phyloP scores from a whole-genome alignment of 2,329 filamentous ascomycete genomes.

The Thelonectria discophora region DNA sequence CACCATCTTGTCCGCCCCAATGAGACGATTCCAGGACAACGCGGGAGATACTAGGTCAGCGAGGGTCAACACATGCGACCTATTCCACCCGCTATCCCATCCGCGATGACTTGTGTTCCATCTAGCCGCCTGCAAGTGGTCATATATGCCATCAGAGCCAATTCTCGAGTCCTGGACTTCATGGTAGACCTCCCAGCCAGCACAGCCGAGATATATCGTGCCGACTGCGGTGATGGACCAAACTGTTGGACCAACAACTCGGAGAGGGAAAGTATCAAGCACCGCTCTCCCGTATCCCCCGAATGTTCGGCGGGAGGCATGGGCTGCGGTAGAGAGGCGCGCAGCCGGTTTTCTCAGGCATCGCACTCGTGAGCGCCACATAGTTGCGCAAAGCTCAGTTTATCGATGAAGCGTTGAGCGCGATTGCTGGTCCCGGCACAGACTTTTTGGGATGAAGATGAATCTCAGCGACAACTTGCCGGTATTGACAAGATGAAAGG shows the following conservation, averaged over 20 bases:
- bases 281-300: too few species aligned
- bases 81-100: background rate
- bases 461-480: too few species aligned
- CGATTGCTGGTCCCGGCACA: too few species aligned
- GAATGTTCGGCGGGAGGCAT: background rate
- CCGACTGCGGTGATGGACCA: constrained; percentile 9
- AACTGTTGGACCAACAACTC: background rate
- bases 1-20: constrained; percentile 6
- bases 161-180: constrained; percentile 1
- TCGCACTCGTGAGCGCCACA: too few species aligned
- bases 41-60: background rate
- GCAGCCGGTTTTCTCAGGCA: background rate
- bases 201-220: constrained; percentile 12
- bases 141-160: background rate
- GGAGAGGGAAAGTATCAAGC: background rate
- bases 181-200: constrained; percentile 11
- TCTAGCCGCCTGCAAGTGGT: background rate
- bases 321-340: background rate
- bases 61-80: background rate
- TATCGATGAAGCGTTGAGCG: too few species aligned
- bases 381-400: too few species aligned
- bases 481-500: too few species aligned
- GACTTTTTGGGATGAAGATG: too few species aligned
- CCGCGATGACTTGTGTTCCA: background rate
- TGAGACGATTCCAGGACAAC: background rate